Evolutionary conservation across 2,329 filamentous ascomycete species (phyloP).

Genomic region (Verticillium isaacii): DNA sequence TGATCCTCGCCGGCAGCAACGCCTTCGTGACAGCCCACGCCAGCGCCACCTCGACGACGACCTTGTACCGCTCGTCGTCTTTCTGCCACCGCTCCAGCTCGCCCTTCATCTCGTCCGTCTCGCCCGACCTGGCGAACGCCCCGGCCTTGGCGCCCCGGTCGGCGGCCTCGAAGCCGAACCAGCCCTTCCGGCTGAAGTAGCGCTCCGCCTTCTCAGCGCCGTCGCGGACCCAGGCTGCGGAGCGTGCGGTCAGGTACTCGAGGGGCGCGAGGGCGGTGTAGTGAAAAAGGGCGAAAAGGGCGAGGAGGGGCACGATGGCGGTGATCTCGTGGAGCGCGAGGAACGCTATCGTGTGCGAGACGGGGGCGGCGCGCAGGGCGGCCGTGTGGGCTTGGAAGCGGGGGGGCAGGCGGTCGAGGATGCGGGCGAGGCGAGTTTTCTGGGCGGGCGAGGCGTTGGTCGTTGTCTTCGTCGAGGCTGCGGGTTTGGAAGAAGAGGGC

Average conservation of each 20-base stretch:
- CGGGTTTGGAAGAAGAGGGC: neutral
- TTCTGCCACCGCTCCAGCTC: conserved; percentile 30
- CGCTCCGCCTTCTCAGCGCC: conserved; percentile 70
- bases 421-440: conserved; percentile 32
- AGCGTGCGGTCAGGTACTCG: conserved; percentile 42
- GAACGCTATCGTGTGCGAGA: conserved; percentile 82
- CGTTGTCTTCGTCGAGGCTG: neutral
- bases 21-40: conserved; percentile 90
- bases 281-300: conserved; percentile 73
- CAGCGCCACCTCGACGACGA: conserved; percentile 70
- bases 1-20: conserved; percentile 71
- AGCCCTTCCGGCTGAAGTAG: conserved; percentile 75
- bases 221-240: conserved; percentile 47
- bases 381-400: conserved; percentile 66
- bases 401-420: conserved; percentile 54
- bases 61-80: conserved; percentile 43
- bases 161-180: conserved; percentile 60
- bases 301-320: conserved; percentile 73
- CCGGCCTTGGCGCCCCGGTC: conserved; percentile 14
- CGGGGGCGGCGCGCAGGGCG: conserved; percentile 68
- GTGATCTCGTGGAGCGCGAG: conserved; percentile 89
- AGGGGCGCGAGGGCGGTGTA: conserved; percentile 70
- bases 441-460: neutral
- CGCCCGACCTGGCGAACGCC: conserved; percentile 11
- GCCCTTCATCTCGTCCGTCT: conserved; percentile 21